Conservation (phyloP, 306 rosid genomes). For the Cicer bijugum region DNA sequence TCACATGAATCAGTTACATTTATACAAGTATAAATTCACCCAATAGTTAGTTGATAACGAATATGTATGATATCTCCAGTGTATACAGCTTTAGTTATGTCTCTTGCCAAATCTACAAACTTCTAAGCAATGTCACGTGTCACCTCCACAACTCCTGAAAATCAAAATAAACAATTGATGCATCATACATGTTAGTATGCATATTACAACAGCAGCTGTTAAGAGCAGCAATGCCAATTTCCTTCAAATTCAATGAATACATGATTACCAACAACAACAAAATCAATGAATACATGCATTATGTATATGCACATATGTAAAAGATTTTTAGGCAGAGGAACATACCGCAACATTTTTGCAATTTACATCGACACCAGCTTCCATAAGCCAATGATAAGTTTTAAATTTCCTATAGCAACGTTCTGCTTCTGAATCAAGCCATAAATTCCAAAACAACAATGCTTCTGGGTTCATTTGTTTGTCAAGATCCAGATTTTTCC, state of each 20-base stretch:
- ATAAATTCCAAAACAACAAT: constrained; percentile 52
- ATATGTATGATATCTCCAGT: constrained; percentile 26
- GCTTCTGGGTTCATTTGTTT: constrained; percentile 59
- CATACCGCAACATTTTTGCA: constrained; percentile 49
- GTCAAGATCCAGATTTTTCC: constrained; percentile 46
- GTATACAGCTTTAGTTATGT: constrained; percentile 37
- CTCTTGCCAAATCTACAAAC: constrained; percentile 32
- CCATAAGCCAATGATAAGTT: constrained; percentile 52
- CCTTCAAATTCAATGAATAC: neutral
- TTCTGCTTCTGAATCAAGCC: constrained; percentile 74
- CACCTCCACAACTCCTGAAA: constrained; percentile 58
- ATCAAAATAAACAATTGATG: constrained; percentile 32
- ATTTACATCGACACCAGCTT: constrained; percentile 52
- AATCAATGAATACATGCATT: too few species aligned
- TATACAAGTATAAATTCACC: constrained; percentile 36
- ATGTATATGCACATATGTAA: too few species aligned
- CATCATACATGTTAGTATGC: constrained; percentile 15
- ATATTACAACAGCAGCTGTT: neutral
- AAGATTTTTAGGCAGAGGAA: constrained; percentile 28
- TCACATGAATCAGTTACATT: constrained; percentile 14
- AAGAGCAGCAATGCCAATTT: constrained; percentile 14
- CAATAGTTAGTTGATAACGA: constrained; percentile 16
- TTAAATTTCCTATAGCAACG: constrained; percentile 56
- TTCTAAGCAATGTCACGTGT: constrained; percentile 38
- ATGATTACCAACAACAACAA: too few species aligned